Percentiles rank a stretch among this genome's conserved stretches.
These are phyloP conservation scores for Penicillium soppii DNA, from an alignment of 495 filamentous ascomycete genomes.

Conservation along the genomic window DNA sequence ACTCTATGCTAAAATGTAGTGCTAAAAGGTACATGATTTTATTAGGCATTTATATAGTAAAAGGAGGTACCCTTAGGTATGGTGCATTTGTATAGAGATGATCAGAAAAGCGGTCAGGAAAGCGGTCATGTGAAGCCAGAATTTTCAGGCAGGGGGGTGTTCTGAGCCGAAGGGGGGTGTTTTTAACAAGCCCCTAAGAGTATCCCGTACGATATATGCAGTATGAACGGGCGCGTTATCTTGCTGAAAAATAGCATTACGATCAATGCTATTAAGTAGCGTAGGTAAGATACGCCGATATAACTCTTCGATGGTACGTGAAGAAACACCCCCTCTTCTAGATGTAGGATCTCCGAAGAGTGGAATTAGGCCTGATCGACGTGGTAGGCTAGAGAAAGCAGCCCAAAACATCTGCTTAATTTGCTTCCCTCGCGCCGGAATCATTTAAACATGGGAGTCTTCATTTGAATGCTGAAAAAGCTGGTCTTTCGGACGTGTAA, in stretches of 20 bases:
- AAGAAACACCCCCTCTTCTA: not conserved
- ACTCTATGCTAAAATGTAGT: no score
- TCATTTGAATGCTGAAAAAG: not conserved
- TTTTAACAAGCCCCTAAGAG: no score
- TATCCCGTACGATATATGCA: not conserved
- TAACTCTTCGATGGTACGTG: slow-evolving; percentile 3
- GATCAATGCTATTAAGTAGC: not conserved
- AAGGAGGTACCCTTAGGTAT: no score
- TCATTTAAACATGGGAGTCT: not conserved
- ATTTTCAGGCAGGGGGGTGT: no score
- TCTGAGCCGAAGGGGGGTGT: no score
- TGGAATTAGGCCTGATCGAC: slow-evolving; percentile 7
- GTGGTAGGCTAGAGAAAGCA: not conserved
- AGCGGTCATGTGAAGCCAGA: no score
- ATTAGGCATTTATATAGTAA: no score
- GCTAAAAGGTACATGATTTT: no score
- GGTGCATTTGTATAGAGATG: no score
- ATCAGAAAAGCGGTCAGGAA: no score
- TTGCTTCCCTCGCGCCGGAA: slow-evolving; percentile 2
- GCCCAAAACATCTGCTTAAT: slow-evolving; percentile 14
- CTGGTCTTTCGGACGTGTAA: slow-evolving; percentile 2
- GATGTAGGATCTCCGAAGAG: slow-evolving; percentile 1
- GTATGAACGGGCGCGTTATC: slow-evolving; percentile 6
- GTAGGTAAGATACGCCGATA: slow-evolving; percentile 9
- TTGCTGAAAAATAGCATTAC: slow-evolving; percentile 10